These are phyloP conservation scores for Delphinella strobiligena DNA, from an alignment of 2,329 filamentous ascomycete species.

Conservation along the genomic window DNA sequence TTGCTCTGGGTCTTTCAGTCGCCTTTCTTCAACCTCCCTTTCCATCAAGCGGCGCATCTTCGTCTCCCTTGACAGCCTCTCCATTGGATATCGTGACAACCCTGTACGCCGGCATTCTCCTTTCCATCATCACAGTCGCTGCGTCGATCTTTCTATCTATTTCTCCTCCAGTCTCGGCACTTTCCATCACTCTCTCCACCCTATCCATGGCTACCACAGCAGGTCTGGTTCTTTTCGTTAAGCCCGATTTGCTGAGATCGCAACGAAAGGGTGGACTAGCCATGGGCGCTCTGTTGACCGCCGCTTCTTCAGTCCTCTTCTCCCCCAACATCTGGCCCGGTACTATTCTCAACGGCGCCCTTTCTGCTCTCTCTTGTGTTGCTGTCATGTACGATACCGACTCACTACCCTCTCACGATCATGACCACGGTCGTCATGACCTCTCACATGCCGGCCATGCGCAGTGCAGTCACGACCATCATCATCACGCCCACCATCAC, in stretches of 20 bases:
- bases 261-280: constrained; percentile 21
- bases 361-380: constrained; percentile 24
- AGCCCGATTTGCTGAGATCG: constrained; percentile 29
- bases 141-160: constrained; percentile 22
- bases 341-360: constrained; percentile 20
- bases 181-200: constrained; percentile 25
- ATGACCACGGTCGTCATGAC: constrained; percentile 15
- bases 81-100: constrained; percentile 10
- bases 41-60: constrained; percentile 12
- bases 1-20: constrained; percentile 33
- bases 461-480: constrained; percentile 12
- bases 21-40: constrained; percentile 40
- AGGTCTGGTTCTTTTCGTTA: constrained; percentile 29
- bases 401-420: constrained; percentile 17
- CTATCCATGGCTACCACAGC: constrained; percentile 31
- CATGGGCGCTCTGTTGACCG: constrained; percentile 20
- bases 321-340: constrained; percentile 23
- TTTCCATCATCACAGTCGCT: constrained; percentile 25
- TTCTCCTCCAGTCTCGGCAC: constrained; percentile 20
- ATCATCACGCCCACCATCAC: constrained; percentile 19
- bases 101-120: constrained; percentile 25
- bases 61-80: constrained; percentile 6
- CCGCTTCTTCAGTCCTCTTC: constrained; percentile 22
- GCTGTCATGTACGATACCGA: constrained; percentile 29
- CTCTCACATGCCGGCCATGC: constrained; percentile 17